Evolutionary conservation across 1,284 basidiomycete genomes (phyloP).

Genomic region (Omphalotus olearius): DNA sequence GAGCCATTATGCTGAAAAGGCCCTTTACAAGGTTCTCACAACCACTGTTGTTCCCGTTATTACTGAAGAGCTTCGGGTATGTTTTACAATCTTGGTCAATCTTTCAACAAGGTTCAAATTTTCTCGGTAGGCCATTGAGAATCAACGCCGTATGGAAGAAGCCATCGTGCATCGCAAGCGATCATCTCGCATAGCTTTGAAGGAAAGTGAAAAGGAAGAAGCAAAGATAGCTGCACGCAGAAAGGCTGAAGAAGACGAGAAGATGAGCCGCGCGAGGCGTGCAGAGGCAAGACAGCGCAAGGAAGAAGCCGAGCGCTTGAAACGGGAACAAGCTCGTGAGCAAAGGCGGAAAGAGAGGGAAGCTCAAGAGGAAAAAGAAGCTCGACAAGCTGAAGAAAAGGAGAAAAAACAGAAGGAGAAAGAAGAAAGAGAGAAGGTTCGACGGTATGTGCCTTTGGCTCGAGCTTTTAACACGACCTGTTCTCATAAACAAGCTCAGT

Average conservation of each 20-base stretch:
- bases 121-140: constrained; percentile 54
- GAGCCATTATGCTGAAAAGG: constrained; percentile 76
- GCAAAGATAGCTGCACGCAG: constrained; percentile 48
- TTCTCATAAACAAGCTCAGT: neutral
- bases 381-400: constrained; percentile 22
- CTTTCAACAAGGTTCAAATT: constrained; percentile 1
- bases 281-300: constrained; percentile 59
- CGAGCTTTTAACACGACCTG: neutral
- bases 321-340: constrained; percentile 53
- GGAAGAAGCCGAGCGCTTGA: constrained; percentile 59
- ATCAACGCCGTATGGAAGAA: constrained; percentile 57
- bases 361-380: constrained; percentile 30
- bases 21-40: constrained; percentile 64
- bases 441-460: constrained; percentile 17
- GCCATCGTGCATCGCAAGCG: constrained; percentile 77
- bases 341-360: constrained; percentile 49
- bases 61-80: constrained; percentile 58
- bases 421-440: constrained; percentile 4
- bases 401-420: constrained; percentile 10
- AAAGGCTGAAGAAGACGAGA: constrained; percentile 62
- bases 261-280: constrained; percentile 55
- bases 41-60: constrained; percentile 66
- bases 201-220: constrained; percentile 69
- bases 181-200: constrained; percentile 77
- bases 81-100: constrained; percentile 17